phyloP scores from a whole-genome alignment of 371 early-diverging fungal genomes.

The Mortierella sp. region DNA sequence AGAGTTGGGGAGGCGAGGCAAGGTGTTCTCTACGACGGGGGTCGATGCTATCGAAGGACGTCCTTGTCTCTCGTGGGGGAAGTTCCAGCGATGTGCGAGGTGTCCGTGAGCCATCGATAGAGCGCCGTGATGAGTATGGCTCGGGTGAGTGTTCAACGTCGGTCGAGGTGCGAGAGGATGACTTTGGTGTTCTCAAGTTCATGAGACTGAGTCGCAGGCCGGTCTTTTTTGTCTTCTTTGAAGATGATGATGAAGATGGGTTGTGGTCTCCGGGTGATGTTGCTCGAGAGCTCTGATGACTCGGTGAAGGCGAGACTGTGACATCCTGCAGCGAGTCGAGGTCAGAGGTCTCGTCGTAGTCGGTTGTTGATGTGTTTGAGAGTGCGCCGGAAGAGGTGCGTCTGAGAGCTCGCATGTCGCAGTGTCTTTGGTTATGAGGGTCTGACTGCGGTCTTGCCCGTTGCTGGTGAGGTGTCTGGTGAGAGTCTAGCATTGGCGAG shows the following conservation, averaged over 20 bases:
- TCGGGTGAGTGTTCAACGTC: slow-evolving; percentile 35
- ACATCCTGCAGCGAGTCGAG: slow-evolving; percentile 36
- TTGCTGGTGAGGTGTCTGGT: slow-evolving; percentile 24
- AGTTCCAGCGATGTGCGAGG: slow-evolving; percentile 22
- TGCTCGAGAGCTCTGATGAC: slow-evolving; percentile 42
- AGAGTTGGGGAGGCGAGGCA: slow-evolving; percentile 25
- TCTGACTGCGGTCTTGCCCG: slow-evolving; percentile 4
- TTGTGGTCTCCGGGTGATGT: slow-evolving; percentile 31
- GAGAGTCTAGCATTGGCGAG: slow-evolving; percentile 17
- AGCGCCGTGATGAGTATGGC: slow-evolving; percentile 13
- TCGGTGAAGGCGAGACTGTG: slow-evolving; percentile 31
- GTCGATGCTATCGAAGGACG: slow-evolving; percentile 36
- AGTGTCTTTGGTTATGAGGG: background rate
- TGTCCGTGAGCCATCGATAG: slow-evolving; percentile 24
- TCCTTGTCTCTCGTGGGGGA: slow-evolving; percentile 24
- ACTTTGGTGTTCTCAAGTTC: slow-evolving; percentile 35
- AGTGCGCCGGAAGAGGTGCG: slow-evolving; percentile 39
- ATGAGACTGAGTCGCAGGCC: slow-evolving; percentile 48
- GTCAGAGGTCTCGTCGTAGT: slow-evolving; percentile 51
- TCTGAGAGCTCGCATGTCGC: slow-evolving; percentile 15
- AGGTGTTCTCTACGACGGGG: slow-evolving; percentile 38
- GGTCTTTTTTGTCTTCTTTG: slow-evolving; percentile 25
- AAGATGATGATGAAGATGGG: slow-evolving; percentile 12
- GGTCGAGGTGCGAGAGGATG: slow-evolving; percentile 6
- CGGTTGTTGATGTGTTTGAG: slow-evolving; percentile 45